Conservation (phyloP, 169 alveolate genomes). For the Cryptosporidium muris region DNA sequence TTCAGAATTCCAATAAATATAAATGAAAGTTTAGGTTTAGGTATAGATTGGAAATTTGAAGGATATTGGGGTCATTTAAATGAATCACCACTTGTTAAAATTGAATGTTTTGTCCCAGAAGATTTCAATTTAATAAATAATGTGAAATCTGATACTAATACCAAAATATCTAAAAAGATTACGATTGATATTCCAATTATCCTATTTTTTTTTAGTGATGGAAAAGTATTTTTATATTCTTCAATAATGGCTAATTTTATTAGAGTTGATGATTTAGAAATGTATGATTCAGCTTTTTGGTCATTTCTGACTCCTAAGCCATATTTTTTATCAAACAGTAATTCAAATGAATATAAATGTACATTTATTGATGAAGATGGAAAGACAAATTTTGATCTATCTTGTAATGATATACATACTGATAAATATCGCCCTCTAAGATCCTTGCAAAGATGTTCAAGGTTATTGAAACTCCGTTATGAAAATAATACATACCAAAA, state of each 20-base stretch:
- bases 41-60: constrained; percentile 27
- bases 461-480: too few relatives aligned
- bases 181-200: constrained; percentile 7
- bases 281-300: constrained; percentile 46
- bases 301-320: constrained; percentile 37
- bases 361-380: too few relatives aligned
- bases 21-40: background rate
- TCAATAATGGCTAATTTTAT: constrained; percentile 29
- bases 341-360: too few relatives aligned
- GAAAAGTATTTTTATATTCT: constrained; percentile 28
- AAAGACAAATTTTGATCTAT: too few relatives aligned
- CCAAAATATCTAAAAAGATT: background rate
- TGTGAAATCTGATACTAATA: background rate
- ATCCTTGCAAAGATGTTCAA: too few relatives aligned
- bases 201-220: constrained; percentile 41
- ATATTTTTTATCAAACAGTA: too few relatives aligned
- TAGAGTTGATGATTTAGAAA: constrained; percentile 57
- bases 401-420: too few relatives aligned
- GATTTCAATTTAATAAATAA: background rate
- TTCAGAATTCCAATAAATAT: constrained; percentile 2
- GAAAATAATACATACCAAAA: too few relatives aligned
- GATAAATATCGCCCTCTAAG: too few relatives aligned
- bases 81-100: constrained; percentile 2
- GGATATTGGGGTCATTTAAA: constrained; percentile 33
- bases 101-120: constrained; percentile 16